Evolutionary conservation across 2,329 filamentous ascomycete genomes (phyloP).

Genomic region (Boeremia lycopersici): DNA sequence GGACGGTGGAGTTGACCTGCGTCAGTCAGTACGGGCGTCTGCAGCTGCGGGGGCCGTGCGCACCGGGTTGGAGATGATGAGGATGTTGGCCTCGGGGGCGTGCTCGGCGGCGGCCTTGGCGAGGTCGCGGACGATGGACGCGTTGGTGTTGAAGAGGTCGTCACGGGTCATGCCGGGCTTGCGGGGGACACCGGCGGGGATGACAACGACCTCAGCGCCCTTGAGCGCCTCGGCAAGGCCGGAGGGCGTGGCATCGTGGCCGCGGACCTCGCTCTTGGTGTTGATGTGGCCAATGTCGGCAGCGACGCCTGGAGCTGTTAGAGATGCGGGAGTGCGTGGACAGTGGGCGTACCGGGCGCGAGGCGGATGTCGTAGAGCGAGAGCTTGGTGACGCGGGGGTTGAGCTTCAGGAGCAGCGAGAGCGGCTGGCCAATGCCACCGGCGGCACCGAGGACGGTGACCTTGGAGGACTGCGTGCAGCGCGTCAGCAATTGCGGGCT

Average conservation of each 20-base stretch:
- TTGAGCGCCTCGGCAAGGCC: conserved; percentile 81
- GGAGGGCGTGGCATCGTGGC: conserved; percentile 78
- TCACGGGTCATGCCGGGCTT: conserved; percentile 99
- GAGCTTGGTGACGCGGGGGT: conserved; percentile 90
- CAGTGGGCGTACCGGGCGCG: conserved; percentile 73
- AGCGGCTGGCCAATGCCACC: conserved; percentile 98
- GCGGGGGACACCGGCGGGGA: conserved; percentile 97
- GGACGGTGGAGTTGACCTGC: conserved; percentile 95
- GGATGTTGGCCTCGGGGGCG: conserved; percentile 89
- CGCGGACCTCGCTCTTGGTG: conserved; percentile 93
- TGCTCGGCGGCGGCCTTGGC: conserved; percentile 92
- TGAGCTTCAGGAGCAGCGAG: conserved; percentile 97
- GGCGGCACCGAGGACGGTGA: conserved; percentile 93
- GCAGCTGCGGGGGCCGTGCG: conserved; percentile 22
- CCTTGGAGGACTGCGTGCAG: conserved; percentile 81
- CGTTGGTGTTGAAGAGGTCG: conserved; percentile 99
- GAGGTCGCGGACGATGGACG: conserved; percentile 97
- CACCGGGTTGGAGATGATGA: conserved; percentile 97
- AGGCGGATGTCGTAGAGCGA: conserved; percentile 97
- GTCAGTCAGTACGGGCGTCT: conserved; percentile 14
- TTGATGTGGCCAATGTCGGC: conserved; percentile 99
- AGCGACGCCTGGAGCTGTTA: conserved; percentile 74
- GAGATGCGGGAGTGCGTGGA: neutral
- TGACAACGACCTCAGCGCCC: conserved; percentile 91
- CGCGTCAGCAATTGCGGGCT: conserved; percentile 31